Evolutionary conservation across 257 asterid species (phyloP), one percentile per base, ranked within the genome.

Genomic region (Catharanthus roseus): DNA sequence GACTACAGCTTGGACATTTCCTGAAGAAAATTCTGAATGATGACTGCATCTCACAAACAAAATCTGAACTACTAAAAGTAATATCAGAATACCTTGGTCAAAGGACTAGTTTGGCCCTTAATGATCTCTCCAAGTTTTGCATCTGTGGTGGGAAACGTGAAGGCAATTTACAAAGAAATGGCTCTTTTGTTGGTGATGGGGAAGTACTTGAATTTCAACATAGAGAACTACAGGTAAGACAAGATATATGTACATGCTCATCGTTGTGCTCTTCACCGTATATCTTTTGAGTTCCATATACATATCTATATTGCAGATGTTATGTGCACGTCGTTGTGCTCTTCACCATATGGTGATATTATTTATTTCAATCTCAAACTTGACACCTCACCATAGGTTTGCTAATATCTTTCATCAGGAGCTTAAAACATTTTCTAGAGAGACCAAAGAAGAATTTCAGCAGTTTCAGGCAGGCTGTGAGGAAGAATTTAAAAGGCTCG

Each of bases 1-100:
- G 13, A 54, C 19, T 83, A 77, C 88, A 92, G 98, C 89, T 92
- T 75, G 89, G 91, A 73, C 74, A 84, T 71, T 79, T 84, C 77
- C 67, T 92, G 75, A 88, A 86, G 90, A 85, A 84, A 73, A 74
- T 88, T 70, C 78, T 88, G 80, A 70, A 68, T 16, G 75, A 74
- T 54, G 89, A 85, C 57, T 51, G 88, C 76, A 71, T n/a, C 74
- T 74, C 89, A 72, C 81, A 56, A 47, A 79, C 93, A 76, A 90
- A 82, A 75, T 76, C 85, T 21, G 89, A 80, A 77, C 81, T 88
- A 62, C 80, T 88, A 18, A 86, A 85, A 75, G 80, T 87, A 72
- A 83, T 92, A 78, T 77, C 89, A n/a, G 83, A 83, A 68, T 90
- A 88, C 85, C 82, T 92, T 41, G 79, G 71, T 74, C 83, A 85